phyloP scores from a whole-genome alignment of 148 eudicot species.

The Rhododendron williamsianum region DNA sequence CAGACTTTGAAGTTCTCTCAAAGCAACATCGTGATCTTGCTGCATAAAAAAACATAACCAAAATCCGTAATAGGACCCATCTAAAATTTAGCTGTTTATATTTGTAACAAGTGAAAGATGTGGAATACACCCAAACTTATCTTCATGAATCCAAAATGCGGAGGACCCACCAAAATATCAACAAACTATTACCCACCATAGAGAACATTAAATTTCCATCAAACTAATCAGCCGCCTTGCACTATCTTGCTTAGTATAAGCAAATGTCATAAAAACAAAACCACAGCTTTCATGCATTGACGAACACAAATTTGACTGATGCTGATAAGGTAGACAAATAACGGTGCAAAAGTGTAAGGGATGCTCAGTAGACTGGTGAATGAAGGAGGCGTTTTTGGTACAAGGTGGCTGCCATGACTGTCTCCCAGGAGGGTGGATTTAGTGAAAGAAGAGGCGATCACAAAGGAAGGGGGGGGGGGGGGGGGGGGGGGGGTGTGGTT shows the following conservation, averaged over 20 bases:
- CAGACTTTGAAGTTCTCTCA: constrained; percentile 1
- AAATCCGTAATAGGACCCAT: not conserved
- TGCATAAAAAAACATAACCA: not conserved
- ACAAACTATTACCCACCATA: not conserved
- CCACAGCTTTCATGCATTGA: not conserved
- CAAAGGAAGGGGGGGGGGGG: not conserved
- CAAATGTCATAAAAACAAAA: not conserved
- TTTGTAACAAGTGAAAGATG: not conserved
- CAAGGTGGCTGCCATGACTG: not conserved
- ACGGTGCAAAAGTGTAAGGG: not conserved
- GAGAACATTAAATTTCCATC: not conserved
- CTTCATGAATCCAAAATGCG: not conserved
- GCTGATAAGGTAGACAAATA: not conserved
- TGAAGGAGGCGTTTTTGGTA: not conserved
- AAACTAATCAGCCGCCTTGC: not conserved
- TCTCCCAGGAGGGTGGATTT: not conserved
- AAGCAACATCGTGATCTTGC: constrained; percentile 8
- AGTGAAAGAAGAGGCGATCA: not conserved
- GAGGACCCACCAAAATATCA: not conserved
- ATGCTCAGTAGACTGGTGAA: not conserved
- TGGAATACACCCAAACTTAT: not conserved
- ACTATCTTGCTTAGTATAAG: not conserved
- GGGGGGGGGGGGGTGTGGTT: not conserved
- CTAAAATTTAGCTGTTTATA: not conserved
- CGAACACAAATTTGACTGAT: not conserved